Base-by-base conservation (phyloP, 805 yeast species). In the Peterozyma xylosa region DNA sequence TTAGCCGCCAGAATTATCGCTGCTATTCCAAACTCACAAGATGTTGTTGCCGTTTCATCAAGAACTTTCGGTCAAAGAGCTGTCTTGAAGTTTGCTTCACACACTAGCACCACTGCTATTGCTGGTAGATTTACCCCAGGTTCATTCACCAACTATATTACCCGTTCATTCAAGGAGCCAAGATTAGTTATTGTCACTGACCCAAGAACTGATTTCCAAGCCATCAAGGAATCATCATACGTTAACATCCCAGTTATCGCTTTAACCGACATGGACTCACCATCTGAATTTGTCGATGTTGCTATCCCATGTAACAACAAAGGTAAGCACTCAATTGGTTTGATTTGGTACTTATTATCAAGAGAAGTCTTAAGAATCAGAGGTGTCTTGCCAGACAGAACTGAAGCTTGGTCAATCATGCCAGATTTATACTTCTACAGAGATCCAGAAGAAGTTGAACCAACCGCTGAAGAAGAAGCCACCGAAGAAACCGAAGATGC, bases 81-180 rank as follows among this genome's bases (percentile, higher is more conserved):
- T 68, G 99, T 91, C 61, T 84, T 93, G 74, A 93, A 93, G 81
- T 93, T 85, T 69, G 97, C 99, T 69, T 87, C 96, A 64, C 98
- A 93, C 90, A 90, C 98, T 64, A 98, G 98, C 75, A 96, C 99
- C 61, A 91, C 98, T 62, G 90, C 99, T 71, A 91, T 93, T 78
- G 99, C 99, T 64, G 99, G 99, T 78, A 89, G 99, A 81, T 93
- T 93, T 86, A 93, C 99, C 65, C 99, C 99, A 77, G 99, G 99
- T 87, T 83, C 86, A 80, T 93, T 93, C 93, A 93, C 99, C 72
- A 93, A 93, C 82, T 93, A 93, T 81, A 93, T 91, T 81, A 93
- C 99, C 76, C 91, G 97, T 78, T 88, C 97, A 63, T 93, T 93
- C 96, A 93, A 91, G 80, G 99, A 93, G 82, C 99, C 99, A 82